A percentile compares a stretch with the other conserved stretches of the same genome.
phyloP scores from a whole-genome alignment of 2,329 filamentous ascomycete species.

The Cytospora schulzeri region DNA sequence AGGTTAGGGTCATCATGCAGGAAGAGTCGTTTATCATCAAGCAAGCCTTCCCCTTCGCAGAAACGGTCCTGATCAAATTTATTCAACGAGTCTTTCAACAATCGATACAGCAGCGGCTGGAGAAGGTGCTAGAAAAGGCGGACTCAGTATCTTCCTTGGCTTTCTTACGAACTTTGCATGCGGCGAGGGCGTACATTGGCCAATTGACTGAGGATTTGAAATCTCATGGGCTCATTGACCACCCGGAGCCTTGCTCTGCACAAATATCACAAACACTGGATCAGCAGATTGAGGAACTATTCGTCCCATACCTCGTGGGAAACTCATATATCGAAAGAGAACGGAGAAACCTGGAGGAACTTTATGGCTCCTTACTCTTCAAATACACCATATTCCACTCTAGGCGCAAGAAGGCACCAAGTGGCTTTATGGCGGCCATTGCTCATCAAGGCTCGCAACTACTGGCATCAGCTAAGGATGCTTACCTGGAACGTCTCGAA shows the following conservation, averaged over 20 bases:
- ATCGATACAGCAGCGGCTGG: conserved; percentile 92
- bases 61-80: conserved; percentile 90
- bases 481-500: conserved; percentile 85
- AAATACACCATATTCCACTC: conserved; percentile 97
- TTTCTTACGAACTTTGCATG: conserved; percentile 87
- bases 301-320: conserved; percentile 69
- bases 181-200: conserved; percentile 86
- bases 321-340: conserved; percentile 73
- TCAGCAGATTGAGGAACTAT: conserved; percentile 76
- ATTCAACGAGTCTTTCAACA: conserved; percentile 96
- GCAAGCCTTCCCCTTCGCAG: conserved; percentile 92
- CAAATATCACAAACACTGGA: conserved; percentile 78
- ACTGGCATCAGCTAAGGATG: conserved; percentile 83
- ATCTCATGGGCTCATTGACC: conserved; percentile 89
- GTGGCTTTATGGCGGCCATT: conserved; percentile 89
- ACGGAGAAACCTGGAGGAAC: conserved; percentile 70
- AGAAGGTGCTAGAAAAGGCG: conserved; percentile 95
- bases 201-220: conserved; percentile 90
- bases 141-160: conserved; percentile 88
- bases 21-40: conserved; percentile 98
- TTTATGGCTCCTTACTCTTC: conserved; percentile 90
- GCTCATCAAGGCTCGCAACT: conserved; percentile 89
- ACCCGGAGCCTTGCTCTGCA: conserved; percentile 87
- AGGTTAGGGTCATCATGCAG: conserved; percentile 93
- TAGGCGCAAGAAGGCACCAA: conserved; percentile 81